Evolutionary conservation across 2,329 filamentous ascomycete species (phyloP), one percentile per base, ranked within the genome.

Genomic region (Fusarium concolor): DNA sequence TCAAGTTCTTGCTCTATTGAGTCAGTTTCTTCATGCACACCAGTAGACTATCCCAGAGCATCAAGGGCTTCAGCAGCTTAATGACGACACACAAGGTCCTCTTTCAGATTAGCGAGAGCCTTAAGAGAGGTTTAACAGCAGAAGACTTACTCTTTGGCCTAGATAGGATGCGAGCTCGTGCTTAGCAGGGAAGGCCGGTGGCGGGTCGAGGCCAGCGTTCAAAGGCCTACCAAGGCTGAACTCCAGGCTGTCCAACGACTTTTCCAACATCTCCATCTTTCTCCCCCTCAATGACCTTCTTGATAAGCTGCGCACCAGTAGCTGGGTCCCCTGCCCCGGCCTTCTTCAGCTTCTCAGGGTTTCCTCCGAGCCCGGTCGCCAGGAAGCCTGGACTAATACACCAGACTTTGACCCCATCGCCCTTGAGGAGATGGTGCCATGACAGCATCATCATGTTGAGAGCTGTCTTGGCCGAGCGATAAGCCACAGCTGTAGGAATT

Each of bases 361-460:
- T 70, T 1, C 76, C 79, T 3, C 79, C 81, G 1, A 87, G 65
- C 1, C 79, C 78, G 0, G 84, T 87, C 0, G 81, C 84, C 42
- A 86, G 68, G 45, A 81, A 79, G 0, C 85, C 85, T 0, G 84
- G 85, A 8, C 78, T 81, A n/a, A 86, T 72, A 29, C 72, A 71
- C 76, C 78, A 86, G 0, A 84, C 81, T 70, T 84, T 85, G 7
- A 87, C 83, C 0, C 83, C 83, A 41, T 87, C 85, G 3, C 79
- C 78, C 44, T 75, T 78, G 28, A 87, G 74, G 2, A 79, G 64
- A 35, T 80, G 75, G 33, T 75, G 62, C 83, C 84, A 87, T 15
- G 83, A 78, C 45, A 84, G 39, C 71, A 75, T 72, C 26, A 71
- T 47, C 74, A 77, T 76, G 61, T 76, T 77, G 42, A 77, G 65